A percentile compares a stretch with the other conserved stretches of the same genome.
Conservation (phyloP, 495 filamentous ascomycete species). For the Friedmanniomyces simplex region DNA sequence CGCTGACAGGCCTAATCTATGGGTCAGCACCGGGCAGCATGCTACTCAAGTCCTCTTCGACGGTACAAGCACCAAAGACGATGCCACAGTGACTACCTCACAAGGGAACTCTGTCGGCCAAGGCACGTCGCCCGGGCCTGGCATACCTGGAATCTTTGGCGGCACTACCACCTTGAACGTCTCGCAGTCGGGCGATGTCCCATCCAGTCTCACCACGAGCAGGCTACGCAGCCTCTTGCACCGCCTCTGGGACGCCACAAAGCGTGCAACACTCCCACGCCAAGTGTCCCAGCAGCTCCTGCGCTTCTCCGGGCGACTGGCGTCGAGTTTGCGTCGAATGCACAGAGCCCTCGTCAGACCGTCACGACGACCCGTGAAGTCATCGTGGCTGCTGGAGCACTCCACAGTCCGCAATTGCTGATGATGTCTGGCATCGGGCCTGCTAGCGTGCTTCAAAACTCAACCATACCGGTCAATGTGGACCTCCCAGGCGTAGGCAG, state of each 20-base stretch:
- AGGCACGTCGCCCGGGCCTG: constrained; percentile 4
- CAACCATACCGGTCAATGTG: constrained; percentile 7
- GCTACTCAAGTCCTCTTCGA: constrained; percentile 22
- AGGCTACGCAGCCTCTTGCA: neutral
- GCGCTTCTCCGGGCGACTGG: constrained; percentile 8
- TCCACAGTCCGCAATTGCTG: constrained; percentile 31
- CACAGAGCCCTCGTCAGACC: constrained; percentile 5
- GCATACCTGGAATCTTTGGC: constrained; percentile 17
- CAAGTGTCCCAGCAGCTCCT: neutral
- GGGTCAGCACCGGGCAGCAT: constrained; percentile 18
- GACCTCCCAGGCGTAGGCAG: constrained; percentile 23
- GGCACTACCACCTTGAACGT: constrained; percentile 4
- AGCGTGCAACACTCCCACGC: neutral
- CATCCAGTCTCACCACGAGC: neutral
- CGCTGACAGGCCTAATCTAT: constrained; percentile 17
- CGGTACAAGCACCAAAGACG: constrained; percentile 1
- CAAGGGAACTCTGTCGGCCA: constrained; percentile 4
- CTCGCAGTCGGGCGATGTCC: neutral
- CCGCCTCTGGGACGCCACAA: neutral
- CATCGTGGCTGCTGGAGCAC: constrained; percentile 27
- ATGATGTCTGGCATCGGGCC: constrained; percentile 28
- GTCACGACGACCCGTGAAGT: constrained; percentile 32
- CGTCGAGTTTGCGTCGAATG: constrained; percentile 13
- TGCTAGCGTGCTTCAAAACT: constrained; percentile 5
- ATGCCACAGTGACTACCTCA: neutral